These are phyloP conservation scores for Metarhizium brunneum DNA, from an alignment of 2,329 filamentous ascomycete species.

Conservation along the genomic window DNA sequence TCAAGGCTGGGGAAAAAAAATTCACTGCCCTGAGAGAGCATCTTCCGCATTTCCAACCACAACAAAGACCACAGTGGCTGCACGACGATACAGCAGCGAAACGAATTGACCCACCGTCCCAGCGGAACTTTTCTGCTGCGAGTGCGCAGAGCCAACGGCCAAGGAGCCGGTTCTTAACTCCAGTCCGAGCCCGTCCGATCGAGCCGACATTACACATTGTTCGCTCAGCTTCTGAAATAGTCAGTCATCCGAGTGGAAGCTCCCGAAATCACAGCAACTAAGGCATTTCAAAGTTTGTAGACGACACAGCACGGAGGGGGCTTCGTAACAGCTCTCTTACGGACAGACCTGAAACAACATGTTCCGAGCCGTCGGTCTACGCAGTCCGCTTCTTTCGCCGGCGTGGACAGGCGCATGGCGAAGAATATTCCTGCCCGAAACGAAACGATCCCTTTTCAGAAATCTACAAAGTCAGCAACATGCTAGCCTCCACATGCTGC, in stretches of 20 bases:
- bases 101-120: background rate
- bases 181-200: background rate
- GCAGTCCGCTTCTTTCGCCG: constrained; percentile 11
- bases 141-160: background rate
- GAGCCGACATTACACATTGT: background rate
- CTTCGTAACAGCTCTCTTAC: background rate
- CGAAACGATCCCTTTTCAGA: background rate
- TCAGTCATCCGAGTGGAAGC: background rate
- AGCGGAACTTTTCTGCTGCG: background rate
- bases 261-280: background rate
- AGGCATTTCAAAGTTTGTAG: background rate
- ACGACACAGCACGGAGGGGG: background rate
- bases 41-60: background rate
- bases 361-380: constrained; percentile 17
- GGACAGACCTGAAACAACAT: constrained; percentile 8
- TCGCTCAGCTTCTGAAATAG: background rate
- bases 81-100: background rate
- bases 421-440: constrained; percentile 18
- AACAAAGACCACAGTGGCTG: background rate
- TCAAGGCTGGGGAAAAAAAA: background rate
- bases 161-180: background rate
- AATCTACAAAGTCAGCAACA: background rate
- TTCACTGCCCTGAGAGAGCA: background rate
- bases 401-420: constrained; percentile 19
- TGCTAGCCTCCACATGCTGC: background rate